Percentiles rank a stretch among this genome's conserved stretches.
Evolutionary conservation across 2,329 filamentous ascomycete genomes (phyloP).

Genomic region (Xylaria arbuscula): DNA sequence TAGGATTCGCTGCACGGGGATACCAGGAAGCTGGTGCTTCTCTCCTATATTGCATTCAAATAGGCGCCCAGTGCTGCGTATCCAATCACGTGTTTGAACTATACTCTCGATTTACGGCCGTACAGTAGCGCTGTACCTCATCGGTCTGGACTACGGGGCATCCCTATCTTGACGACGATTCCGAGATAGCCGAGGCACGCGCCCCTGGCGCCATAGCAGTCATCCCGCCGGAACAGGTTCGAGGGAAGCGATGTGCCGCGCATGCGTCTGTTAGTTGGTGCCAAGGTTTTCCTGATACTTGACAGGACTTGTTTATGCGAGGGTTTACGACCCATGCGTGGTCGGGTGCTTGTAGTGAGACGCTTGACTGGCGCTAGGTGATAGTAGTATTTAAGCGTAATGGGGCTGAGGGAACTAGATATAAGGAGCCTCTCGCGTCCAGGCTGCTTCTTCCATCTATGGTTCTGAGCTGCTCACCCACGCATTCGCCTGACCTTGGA

Average conservation of each 20-base stretch:
- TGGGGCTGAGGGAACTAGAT: slow-evolving; percentile 7
- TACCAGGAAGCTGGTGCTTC: slow-evolving; percentile 14
- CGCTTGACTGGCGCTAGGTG: slow-evolving; percentile 9
- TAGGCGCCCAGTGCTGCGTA: slow-evolving; percentile 27
- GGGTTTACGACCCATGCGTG: slow-evolving; percentile 20
- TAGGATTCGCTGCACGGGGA: slow-evolving; percentile 14
- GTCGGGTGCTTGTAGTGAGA: slow-evolving; percentile 11
- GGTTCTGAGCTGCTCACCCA: slow-evolving; percentile 10
- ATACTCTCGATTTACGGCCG: slow-evolving; percentile 5
- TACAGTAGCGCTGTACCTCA: slow-evolving; percentile 35
- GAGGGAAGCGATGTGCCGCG: slow-evolving; percentile 29
- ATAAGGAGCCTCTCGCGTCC: slow-evolving; percentile 22
- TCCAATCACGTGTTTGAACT: slow-evolving; percentile 33
- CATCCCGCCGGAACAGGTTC: slow-evolving; percentile 16
- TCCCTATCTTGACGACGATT: slow-evolving; percentile 18
- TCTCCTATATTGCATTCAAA: slow-evolving; percentile 19
- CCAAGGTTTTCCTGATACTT: slow-evolving; percentile 24
- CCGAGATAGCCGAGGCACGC: slow-evolving; percentile 36
- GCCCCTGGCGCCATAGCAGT: slow-evolving; percentile 35
- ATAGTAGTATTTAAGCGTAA: slow-evolving; percentile 7
- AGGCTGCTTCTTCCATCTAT: slow-evolving; percentile 11
- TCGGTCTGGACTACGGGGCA: slow-evolving; percentile 33
- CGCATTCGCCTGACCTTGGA: neutral
- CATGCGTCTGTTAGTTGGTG: slow-evolving; percentile 21
- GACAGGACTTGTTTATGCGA: slow-evolving; percentile 25